Base-by-base conservation (phyloP, 2,329 filamentous ascomycete genomes). In the Nemania sp. region DNA sequence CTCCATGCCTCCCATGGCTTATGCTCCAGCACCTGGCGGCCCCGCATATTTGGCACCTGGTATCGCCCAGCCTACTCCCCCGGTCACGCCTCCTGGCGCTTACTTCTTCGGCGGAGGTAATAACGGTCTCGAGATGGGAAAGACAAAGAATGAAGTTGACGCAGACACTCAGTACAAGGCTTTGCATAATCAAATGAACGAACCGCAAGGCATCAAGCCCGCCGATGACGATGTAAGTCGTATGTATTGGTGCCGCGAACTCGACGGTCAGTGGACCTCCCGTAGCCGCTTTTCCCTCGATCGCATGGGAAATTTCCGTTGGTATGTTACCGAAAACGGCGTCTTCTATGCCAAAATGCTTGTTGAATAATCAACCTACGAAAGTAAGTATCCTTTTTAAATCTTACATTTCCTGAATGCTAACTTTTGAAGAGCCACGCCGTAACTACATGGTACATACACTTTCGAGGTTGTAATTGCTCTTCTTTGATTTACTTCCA, bases 201-300 rank as follows among this genome's bases (percentile, higher is more conserved):
- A 88, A 77, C 84, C 86, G 18, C 88, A 90, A 81, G 87, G 89
- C 72, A 88, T 90, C 76, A 87, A 89, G 78, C 89, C 89, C 1
- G 82, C 84, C 22, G 88, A 90, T 74, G 84, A 88, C 70, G 85
- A 89, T 77, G 84, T 86, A 45, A 83, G 82, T 52, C 87, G 88
- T 69, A 86, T 87, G 80, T 91, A 90, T 80, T 87, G 84, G 80
- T 83, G 86, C 73, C 85, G 87, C 65, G 88, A 90, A 79, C 79
- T 86, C 72, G 87, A 90, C 77, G 85, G 86, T 57, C 83, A 85
- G 67, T 90, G 85, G 85, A 86, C 84, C 41, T 83, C 88, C 77
- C 85, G 87, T 76, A 87, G 83, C 77, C 86, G 88, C 35, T 83
- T 84, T 77, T 86, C 87, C 61, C 88, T 91, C 77, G 88, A 90